Evolutionary conservation across 805 yeast species (phyloP), one percentile per base, ranked within the genome.

Genomic region (Candida coleopterorum): DNA sequence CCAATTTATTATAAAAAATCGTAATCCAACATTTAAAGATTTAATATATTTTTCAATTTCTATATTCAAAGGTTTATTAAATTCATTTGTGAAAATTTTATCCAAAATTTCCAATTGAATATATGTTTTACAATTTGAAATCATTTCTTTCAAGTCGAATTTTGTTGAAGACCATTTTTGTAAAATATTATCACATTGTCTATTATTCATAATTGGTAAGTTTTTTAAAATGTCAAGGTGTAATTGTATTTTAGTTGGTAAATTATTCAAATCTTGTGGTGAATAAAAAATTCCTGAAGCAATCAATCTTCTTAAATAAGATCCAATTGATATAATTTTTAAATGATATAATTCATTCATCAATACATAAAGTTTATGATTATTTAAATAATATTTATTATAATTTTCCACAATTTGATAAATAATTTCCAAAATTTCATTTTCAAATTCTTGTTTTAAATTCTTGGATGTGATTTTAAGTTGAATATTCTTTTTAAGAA

Each of bases 261-360:
- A 41, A 33, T 35, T 37, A 10, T 37, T 25, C 12, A 20, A 22
- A 10, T 38, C 37, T 35, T 37, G 34, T 3, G 68, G 60, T 9
- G 77, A 56, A 56, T 84, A 86, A 31, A 89, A 75, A 1, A 87
- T 68, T 4, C 97, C 98, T 1, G 93, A 79, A 8, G 96, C 86
- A 30, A 90, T 88, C 25, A 89, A 62, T 46, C 80, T 77, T 49
- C 97, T 66, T 39, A 89, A 67, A 50, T 90, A 90, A 1, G 83
- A 72, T 1, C 83, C 77, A 11, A 79, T 64, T 2, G 75, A 58
- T 17, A 83, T 68, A 17, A 82, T 55, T 31, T 71, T 72, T 37
- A 68, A 46, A 28, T 68, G 72, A 33, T 69, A 67, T 3, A 80
- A 55, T 52, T 75, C 80, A 37, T 70, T 66, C 12, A 81, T 64